phyloP scores from a whole-genome alignment of 2,329 filamentous ascomycete species.

The Pseudogymnoascus sp. region DNA sequence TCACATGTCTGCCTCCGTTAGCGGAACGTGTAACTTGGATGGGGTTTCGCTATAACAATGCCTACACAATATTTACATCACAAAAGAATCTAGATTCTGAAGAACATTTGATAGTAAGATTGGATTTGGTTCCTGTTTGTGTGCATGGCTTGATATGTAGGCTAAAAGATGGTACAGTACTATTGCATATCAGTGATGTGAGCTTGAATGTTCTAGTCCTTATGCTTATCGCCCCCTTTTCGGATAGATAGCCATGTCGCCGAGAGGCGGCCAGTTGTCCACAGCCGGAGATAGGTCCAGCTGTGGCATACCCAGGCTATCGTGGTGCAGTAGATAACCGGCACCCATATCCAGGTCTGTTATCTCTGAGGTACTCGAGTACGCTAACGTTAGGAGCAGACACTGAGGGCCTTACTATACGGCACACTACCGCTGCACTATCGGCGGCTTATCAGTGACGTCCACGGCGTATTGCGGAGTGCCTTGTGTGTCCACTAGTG shows the following conservation, averaged over 20 bases:
- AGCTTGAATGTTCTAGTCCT: background rate
- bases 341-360: background rate
- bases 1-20: background rate
- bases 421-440: too few species aligned
- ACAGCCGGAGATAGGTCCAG: background rate
- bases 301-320: too few species aligned
- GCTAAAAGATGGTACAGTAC: background rate
- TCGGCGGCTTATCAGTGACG: background rate
- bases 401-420: background rate
- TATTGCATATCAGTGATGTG: background rate
- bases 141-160: background rate
- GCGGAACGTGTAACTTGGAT: background rate
- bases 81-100: background rate
- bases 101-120: background rate
- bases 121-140: background rate
- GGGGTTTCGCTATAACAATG: background rate
- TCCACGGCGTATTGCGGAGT: background rate
- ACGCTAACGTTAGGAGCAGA: background rate
- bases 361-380: background rate
- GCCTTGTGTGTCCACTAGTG: background rate
- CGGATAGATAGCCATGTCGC: background rate
- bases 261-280: background rate
- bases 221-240: background rate
- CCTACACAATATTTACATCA: background rate
- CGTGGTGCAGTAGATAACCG: background rate